Percentiles rank a stretch among this genome's conserved stretches.
phyloP scores from a whole-genome alignment of 2,329 filamentous ascomycete species.

The Fusarium luffae region DNA sequence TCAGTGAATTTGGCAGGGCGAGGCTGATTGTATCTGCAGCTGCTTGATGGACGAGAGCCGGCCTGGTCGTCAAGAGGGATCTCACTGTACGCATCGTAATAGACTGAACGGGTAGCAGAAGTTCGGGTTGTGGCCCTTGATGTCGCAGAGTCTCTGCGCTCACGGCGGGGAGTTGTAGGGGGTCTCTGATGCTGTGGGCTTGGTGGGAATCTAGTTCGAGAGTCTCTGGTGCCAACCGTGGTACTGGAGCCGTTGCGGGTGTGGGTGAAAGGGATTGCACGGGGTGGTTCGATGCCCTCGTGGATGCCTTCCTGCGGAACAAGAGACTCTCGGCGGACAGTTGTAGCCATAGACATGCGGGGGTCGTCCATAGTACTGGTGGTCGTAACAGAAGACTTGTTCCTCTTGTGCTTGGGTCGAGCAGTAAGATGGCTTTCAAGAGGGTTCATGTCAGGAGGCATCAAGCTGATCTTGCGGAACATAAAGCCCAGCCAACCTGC shows the following conservation, averaged over 20 bases:
- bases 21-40: slow-evolving; percentile 44
- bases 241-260: slow-evolving; percentile 74
- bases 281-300: slow-evolving; percentile 59
- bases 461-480: slow-evolving; percentile 82
- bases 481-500: slow-evolving; percentile 80
- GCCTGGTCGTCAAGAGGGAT: slow-evolving; percentile 58
- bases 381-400: slow-evolving; percentile 68
- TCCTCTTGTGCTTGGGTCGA: slow-evolving; percentile 77
- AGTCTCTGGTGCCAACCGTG: slow-evolving; percentile 65
- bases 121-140: slow-evolving; percentile 60
- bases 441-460: slow-evolving; percentile 96
- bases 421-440: slow-evolving; percentile 87
- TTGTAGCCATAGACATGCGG: slow-evolving; percentile 63
- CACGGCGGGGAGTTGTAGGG: slow-evolving; percentile 56
- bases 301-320: slow-evolving; percentile 59
- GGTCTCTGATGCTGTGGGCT: slow-evolving; percentile 64
- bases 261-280: slow-evolving; percentile 81
- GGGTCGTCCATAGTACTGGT: slow-evolving; percentile 64
- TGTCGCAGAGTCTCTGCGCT: slow-evolving; percentile 57
- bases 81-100: slow-evolving; percentile 61
- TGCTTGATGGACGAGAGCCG: slow-evolving; percentile 43
- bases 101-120: slow-evolving; percentile 53
- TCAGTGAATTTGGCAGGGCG: slow-evolving; percentile 63
- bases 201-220: slow-evolving; percentile 65
- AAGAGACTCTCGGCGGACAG: slow-evolving; percentile 57